Evolutionary conservation across 1,284 basidiomycete genomes (phyloP), one percentile per base, ranked within the genome.

Genomic region (Cystobasidiaceae sp.): DNA sequence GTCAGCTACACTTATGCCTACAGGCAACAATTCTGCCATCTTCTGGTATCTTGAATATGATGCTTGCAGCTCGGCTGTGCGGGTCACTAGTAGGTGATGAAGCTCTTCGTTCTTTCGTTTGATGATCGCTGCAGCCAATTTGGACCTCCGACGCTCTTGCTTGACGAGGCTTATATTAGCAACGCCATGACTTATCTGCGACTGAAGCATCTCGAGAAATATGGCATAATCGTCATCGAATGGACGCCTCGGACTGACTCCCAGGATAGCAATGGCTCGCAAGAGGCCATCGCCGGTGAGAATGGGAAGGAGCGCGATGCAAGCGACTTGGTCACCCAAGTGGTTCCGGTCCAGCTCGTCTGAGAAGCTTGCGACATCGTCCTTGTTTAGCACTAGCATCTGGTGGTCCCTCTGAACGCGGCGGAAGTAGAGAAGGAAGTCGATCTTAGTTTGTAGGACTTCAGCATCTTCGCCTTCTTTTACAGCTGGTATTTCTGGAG

Each of bases 51-150:
- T 63, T 43, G 66, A 45, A 44, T 72, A 70, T 9, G 70, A 65
- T 4, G 56, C 54, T 19, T 57, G 46, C 8, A 72, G 62, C 56
- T 72, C 69, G 9, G 57, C 50, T 13, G 70, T 71, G 34, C 66
- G 66, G 21, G 69, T 62, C 27, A 58, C 58, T 7, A 72, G 60
- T 27, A 68, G 19, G 1, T 46, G 39, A 43, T 70, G 67, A 0
- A 71, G 60, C 52, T 72, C 70, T n/a, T 67, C 62, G 39, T 66
- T 70, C 66, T 72, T 71, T 27, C 68, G 57, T 21, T 60, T 55
- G 44, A 68, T 68, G 9, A 72, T 34, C 9, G 64, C 66, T 4
- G 68, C 68, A 11, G 69, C 34, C 41, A 67, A 67, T n/a, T 59
- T 58, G 4, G 68, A 61, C 37, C 70, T 51, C n/a, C 48, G 37